A percentile compares a stretch with the other conserved stretches of the same genome.
phyloP scores from a whole-genome alignment of 129 eudicot species.

The Gnaphalium uliginosum region DNA sequence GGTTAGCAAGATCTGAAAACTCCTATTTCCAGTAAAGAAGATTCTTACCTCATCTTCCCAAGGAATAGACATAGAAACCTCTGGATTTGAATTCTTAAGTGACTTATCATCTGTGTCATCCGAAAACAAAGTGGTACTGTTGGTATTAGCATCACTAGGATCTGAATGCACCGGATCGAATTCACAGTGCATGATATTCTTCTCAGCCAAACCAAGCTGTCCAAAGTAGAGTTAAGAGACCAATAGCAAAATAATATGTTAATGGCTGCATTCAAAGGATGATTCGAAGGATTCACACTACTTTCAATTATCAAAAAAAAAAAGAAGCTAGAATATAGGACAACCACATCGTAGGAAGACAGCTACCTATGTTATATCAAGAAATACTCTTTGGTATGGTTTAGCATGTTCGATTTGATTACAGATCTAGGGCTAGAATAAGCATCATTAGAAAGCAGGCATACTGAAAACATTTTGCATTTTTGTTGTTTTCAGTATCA shows the following conservation, averaged over 20 bases:
- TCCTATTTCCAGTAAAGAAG: conserved; percentile 8
- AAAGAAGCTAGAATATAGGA: not conserved
- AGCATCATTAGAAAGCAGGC: not conserved
- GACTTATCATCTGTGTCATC: conserved; percentile 97
- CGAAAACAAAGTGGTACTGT: conserved; percentile 78
- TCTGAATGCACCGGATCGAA: conserved; percentile 81
- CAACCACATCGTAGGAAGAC: not conserved
- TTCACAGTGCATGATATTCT: conserved; percentile 86
- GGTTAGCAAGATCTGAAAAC: conserved; percentile 19
- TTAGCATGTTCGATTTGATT: not conserved
- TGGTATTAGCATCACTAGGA: conserved; percentile 94
- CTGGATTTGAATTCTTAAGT: conserved; percentile 61
- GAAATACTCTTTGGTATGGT: not conserved
- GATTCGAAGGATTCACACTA: not conserved
- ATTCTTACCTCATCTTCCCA: conserved; percentile 65
- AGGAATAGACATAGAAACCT: conserved; percentile 44
- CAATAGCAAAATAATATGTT: conserved; percentile 10
- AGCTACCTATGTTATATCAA: no score
- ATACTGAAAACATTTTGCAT: no score
- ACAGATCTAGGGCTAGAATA: not conserved
- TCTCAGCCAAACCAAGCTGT: conserved; percentile 98
- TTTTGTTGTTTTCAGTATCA: not conserved
- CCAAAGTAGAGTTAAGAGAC: conserved; percentile 15
- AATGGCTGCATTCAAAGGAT: not conserved
- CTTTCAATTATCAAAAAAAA: not conserved